Percentiles rank a stretch among this genome's conserved stretches.
phyloP scores from a whole-genome alignment of 108 stramenopile genomes.

The Phaeodactylum tricornutum region DNA sequence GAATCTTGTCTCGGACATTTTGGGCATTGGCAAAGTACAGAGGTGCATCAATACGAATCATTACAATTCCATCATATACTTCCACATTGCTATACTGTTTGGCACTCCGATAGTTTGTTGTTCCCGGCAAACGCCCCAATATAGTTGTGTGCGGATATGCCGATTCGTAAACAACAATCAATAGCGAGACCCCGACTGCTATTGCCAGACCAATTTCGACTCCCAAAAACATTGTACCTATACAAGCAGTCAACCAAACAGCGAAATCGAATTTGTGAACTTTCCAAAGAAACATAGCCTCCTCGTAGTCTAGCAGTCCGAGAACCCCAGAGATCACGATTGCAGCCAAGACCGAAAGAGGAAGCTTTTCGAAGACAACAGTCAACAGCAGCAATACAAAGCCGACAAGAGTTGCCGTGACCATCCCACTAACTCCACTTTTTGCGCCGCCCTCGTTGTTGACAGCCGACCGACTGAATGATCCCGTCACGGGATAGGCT shows the following conservation, averaged over 20 bases:
- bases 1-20: slow-evolving; percentile 28
- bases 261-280: slow-evolving; percentile 55
- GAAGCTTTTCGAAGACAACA: slow-evolving; percentile 61
- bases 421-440: slow-evolving; percentile 46
- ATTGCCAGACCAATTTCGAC: slow-evolving; percentile 59
- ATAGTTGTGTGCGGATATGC: slow-evolving; percentile 54
- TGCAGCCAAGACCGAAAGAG: slow-evolving; percentile 35
- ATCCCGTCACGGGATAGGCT: slow-evolving; percentile 57
- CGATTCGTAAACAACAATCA: slow-evolving; percentile 45
- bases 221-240: slow-evolving; percentile 51
- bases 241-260: slow-evolving; percentile 47
- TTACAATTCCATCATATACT: slow-evolving; percentile 36
- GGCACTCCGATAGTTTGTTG: slow-evolving; percentile 39
- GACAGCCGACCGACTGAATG: slow-evolving; percentile 67
- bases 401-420: slow-evolving; percentile 50
- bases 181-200: slow-evolving; percentile 40
- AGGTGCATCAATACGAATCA: slow-evolving; percentile 49
- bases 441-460: slow-evolving; percentile 57
- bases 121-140: slow-evolving; percentile 50
- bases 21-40: slow-evolving; percentile 61
- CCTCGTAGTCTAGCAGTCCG: slow-evolving; percentile 42
- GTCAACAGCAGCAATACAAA: slow-evolving; percentile 68
- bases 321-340: slow-evolving; percentile 70
- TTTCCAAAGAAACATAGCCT: slow-evolving; percentile 46
- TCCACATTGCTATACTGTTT: slow-evolving; percentile 46